Evolutionary conservation across 208 protist species (phyloP).

Genomic region (Leishmania turanica): DNA sequence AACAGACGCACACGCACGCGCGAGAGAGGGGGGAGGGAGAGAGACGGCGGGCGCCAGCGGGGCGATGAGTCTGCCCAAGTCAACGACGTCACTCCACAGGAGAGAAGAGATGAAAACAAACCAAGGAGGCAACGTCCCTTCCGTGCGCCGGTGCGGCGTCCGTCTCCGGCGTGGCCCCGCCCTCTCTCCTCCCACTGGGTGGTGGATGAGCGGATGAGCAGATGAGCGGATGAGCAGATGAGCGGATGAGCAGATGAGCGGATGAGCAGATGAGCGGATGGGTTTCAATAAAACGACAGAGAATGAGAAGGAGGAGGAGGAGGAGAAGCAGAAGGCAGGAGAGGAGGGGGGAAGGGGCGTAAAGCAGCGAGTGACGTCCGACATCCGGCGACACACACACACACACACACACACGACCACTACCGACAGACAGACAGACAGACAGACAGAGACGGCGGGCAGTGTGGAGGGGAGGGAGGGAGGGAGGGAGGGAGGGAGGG

Average conservation of each 20-base stretch:
- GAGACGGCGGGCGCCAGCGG: not conserved
- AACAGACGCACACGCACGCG: not conserved
- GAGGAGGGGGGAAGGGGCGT: not conserved
- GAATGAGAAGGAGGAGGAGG: not conserved
- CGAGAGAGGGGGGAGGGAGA: not conserved
- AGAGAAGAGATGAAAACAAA: not conserved
- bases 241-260: too few species aligned
- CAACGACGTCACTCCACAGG: not conserved
- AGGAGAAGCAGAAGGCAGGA: not conserved
- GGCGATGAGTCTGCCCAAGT: not conserved
- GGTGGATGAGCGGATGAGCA: too few species aligned
- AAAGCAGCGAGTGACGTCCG: not conserved
- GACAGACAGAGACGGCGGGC: not conserved
- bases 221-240: too few species aligned
- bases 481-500: not conserved
- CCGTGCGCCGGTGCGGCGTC: not conserved
- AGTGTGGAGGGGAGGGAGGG: not conserved
- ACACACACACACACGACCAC: not conserved
- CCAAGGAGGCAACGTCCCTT: not conserved
- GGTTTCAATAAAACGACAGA: not conserved
- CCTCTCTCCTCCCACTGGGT: too few species aligned
- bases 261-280: too few species aligned
- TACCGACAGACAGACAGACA: not conserved
- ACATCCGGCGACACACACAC: not conserved
- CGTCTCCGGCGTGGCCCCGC: too few species aligned